phyloP scores from a whole-genome alignment of 2,329 filamentous ascomycete genomes.

The Phyllosticta citribraziliensis region DNA sequence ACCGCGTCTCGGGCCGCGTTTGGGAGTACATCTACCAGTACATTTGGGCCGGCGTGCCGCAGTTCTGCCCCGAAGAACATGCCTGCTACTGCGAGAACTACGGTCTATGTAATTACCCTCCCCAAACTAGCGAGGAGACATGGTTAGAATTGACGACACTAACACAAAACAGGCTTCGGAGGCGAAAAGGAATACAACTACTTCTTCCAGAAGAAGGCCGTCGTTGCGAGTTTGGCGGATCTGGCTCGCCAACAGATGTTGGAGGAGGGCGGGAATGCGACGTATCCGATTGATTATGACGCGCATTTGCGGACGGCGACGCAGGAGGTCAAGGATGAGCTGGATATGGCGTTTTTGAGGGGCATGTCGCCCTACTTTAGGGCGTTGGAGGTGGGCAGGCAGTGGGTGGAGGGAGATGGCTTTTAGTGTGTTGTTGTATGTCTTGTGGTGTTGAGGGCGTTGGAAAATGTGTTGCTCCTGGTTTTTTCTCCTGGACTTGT shows the following conservation, averaged over 20 bases:
- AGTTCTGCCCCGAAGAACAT: slow-evolving; percentile 37
- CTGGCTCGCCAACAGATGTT: slow-evolving; percentile 26
- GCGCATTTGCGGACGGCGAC: slow-evolving; percentile 18
- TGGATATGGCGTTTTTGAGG: slow-evolving; percentile 33
- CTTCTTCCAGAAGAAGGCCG: slow-evolving; percentile 31
- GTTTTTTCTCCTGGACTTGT: too few species aligned
- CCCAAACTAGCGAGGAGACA: too few species aligned
- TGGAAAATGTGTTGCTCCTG: background rate
- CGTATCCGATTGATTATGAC: slow-evolving; percentile 10
- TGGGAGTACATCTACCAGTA: slow-evolving; percentile 51
- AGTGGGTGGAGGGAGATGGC: slow-evolving; percentile 41
- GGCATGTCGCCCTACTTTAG: slow-evolving; percentile 37
- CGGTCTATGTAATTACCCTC: slow-evolving; percentile 34
- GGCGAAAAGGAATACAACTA: slow-evolving; percentile 32
- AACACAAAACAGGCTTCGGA: slow-evolving; percentile 27
- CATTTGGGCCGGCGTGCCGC: slow-evolving; percentile 40
- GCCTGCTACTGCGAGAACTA: slow-evolving; percentile 50
- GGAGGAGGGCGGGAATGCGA: slow-evolving; percentile 17
- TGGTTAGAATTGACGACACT: background rate
- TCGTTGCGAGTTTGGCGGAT: slow-evolving; percentile 25
- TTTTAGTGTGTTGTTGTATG: slow-evolving; percentile 25
- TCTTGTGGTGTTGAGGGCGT: background rate
- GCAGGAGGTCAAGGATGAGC: slow-evolving; percentile 25
- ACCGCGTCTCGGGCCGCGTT: slow-evolving; percentile 43
- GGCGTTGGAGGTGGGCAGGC: slow-evolving; percentile 39